Percentiles rank a stretch among this genome's conserved stretches.
Conservation (phyloP, 1,284 basidiomycete species). For the Neolentinus lepideus region DNA sequence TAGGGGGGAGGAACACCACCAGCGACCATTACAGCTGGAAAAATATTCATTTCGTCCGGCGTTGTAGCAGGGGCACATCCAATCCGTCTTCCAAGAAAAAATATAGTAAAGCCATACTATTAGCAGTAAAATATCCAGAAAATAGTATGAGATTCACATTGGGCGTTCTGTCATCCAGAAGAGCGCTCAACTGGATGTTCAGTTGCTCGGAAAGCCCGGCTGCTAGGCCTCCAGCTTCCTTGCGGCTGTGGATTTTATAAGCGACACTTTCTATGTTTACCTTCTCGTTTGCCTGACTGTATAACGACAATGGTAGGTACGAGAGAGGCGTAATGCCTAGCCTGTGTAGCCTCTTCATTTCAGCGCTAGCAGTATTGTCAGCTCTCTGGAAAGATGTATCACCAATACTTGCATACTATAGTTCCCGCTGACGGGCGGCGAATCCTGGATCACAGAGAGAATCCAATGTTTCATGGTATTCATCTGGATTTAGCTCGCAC, state of each 20-base stretch:
- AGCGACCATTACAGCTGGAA: constrained; percentile 22
- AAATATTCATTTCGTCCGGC: constrained; percentile 22
- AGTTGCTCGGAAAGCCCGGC: background rate
- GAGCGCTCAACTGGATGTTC: constrained; percentile 10
- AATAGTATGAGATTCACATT: constrained; percentile 22
- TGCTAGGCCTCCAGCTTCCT: background rate
- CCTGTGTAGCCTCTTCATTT: background rate
- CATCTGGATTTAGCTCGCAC: constrained; percentile 21
- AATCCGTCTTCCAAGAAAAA: background rate
- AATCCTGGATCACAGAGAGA: constrained; percentile 19
- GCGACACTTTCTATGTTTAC: constrained; percentile 10
- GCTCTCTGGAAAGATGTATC: background rate
- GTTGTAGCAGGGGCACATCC: constrained; percentile 7
- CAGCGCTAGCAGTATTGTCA: constrained; percentile 15
- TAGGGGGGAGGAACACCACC: no score
- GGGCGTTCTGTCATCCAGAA: constrained; percentile 15
- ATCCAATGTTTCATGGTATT: constrained; percentile 22
- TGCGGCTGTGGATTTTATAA: background rate
- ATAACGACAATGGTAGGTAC: background rate
- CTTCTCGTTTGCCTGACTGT: constrained; percentile 11
- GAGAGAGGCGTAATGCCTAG: background rate
- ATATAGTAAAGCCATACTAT: constrained; percentile 14
- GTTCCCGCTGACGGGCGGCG: constrained; percentile 19
- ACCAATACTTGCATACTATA: constrained; percentile 19
- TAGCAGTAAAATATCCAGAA: constrained; percentile 15